These are phyloP conservation scores for Xerocomus nothofagi DNA, from an alignment of 1,284 basidiomycete species.

Conservation along the genomic window DNA sequence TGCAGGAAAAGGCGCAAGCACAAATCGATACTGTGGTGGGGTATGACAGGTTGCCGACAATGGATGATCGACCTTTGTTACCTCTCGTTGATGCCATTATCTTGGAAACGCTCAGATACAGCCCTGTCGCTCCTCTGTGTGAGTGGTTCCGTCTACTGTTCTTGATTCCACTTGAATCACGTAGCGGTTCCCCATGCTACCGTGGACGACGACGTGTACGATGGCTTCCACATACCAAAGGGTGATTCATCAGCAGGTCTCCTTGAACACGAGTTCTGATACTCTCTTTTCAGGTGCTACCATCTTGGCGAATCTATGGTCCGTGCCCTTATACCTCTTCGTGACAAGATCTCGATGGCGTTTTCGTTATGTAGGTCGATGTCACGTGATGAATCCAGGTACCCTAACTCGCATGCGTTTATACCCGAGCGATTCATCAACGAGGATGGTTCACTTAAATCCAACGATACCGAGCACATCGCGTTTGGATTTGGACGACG, in stretches of 20 bases:
- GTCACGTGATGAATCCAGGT: constrained; percentile 12
- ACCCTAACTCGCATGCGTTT: constrained; percentile 5
- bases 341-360: neutral
- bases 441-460: constrained; percentile 13
- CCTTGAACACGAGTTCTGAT: neutral
- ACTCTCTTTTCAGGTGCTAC: constrained; percentile 3
- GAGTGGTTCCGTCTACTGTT: neutral
- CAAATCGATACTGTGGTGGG: constrained; percentile 19
- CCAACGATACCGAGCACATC: constrained; percentile 8
- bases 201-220: constrained; percentile 14
- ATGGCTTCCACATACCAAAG: constrained; percentile 12
- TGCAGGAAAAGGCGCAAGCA: constrained; percentile 16
- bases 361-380: constrained; percentile 8
- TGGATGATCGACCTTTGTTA: constrained; percentile 14
- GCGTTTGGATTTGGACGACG: constrained; percentile 19
- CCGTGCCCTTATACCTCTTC: neutral
- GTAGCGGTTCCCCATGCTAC: constrained; percentile 30
- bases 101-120: constrained; percentile 10
- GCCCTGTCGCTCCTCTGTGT: constrained; percentile 7
- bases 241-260: neutral
- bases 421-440: constrained; percentile 17
- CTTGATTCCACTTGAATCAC: neutral
- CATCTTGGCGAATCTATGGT: constrained; percentile 13
- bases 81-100: constrained; percentile 21
- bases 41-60: constrained; percentile 9